Conservation (phyloP, 1,284 basidiomycete species). For the Schizophyllum commune region DNA sequence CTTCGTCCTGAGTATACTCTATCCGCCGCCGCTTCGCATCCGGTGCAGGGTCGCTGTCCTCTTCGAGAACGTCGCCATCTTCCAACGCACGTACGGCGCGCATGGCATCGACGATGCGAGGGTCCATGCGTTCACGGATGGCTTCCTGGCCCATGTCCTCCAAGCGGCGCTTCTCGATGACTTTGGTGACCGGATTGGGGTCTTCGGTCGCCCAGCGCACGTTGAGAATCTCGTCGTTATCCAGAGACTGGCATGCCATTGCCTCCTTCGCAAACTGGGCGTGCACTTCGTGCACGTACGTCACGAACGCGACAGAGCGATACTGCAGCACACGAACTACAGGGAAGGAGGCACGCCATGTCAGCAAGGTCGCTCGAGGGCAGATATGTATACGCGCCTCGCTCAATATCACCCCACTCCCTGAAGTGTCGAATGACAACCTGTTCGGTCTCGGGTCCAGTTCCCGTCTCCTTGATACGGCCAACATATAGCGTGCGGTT, state of each 20-base stretch:
- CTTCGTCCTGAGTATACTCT: slow-evolving; percentile 19
- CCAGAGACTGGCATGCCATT: slow-evolving; percentile 97
- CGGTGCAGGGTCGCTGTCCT: slow-evolving; percentile 32
- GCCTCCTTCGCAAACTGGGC: slow-evolving; percentile 98
- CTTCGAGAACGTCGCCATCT: slow-evolving; percentile 59
- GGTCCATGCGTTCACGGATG: slow-evolving; percentile 78
- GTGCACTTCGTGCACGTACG: slow-evolving; percentile 79
- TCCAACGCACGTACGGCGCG: slow-evolving; percentile 76
- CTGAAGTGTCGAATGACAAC: slow-evolving; percentile 88
- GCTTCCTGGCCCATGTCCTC: slow-evolving; percentile 79
- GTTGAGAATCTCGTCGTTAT: slow-evolving; percentile 97
- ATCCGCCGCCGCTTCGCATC: slow-evolving; percentile 33
- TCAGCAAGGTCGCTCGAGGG: slow-evolving; percentile 1
- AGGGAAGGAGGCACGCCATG: slow-evolving; percentile 4
- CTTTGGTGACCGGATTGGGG: slow-evolving; percentile 85
- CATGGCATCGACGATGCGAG: slow-evolving; percentile 81
- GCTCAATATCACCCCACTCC: slow-evolving; percentile 95
- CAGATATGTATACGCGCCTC: slow-evolving; percentile 49
- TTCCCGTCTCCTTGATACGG: slow-evolving; percentile 86
- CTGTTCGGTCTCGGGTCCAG: slow-evolving; percentile 84
- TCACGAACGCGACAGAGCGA: slow-evolving; percentile 95
- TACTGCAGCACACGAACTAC: slow-evolving; percentile 85
- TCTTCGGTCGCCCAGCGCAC: slow-evolving; percentile 97
- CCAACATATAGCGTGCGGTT: slow-evolving; percentile 96
- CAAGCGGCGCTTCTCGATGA: slow-evolving; percentile 74